Evolutionary conservation across 2,329 filamentous ascomycete species (phyloP).

Genomic region (Alternaria postmessia): DNA sequence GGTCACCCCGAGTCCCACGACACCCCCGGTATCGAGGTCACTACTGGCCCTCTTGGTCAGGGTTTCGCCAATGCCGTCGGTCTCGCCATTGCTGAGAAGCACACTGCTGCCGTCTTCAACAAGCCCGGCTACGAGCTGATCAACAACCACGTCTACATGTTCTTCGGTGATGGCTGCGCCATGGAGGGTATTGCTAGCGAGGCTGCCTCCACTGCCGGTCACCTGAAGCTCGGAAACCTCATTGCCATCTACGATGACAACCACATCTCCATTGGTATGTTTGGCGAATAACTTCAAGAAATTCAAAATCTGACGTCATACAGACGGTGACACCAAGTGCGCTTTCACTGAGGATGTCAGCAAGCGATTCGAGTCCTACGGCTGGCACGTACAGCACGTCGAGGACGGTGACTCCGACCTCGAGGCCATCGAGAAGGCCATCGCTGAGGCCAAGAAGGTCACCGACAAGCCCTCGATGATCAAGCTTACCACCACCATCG

Average conservation of each 20-base stretch:
- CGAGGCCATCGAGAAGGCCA: slow-evolving; percentile 84
- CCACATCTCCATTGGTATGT: slow-evolving; percentile 82
- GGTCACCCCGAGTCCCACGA: slow-evolving; percentile 97
- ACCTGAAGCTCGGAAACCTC: slow-evolving; percentile 97
- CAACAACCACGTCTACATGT: slow-evolving; percentile 96
- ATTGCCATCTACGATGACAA: slow-evolving; percentile 99
- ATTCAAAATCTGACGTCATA: slow-evolving; percentile 21
- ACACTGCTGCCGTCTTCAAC: slow-evolving; percentile 93
- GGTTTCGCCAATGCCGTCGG: slow-evolving; percentile 97
- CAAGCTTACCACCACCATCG: slow-evolving; percentile 96
- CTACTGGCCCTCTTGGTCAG: slow-evolving; percentile 96
- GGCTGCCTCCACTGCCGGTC: slow-evolving; percentile 89
- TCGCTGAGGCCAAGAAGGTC: slow-evolving; percentile 83
- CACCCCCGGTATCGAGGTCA: slow-evolving; percentile 96
- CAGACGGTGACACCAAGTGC: slow-evolving; percentile 92
- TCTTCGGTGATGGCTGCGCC: slow-evolving; percentile 97
- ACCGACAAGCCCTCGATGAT: slow-evolving; percentile 97
- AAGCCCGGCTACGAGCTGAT: slow-evolving; percentile 90
- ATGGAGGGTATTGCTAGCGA: slow-evolving; percentile 98
- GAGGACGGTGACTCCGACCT: slow-evolving; percentile 89
- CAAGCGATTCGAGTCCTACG: slow-evolving; percentile 95
- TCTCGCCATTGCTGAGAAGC: slow-evolving; percentile 94
- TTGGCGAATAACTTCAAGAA: background rate
- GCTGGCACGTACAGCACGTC: slow-evolving; percentile 90
- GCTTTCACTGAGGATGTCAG: slow-evolving; percentile 96